phyloP scores from a whole-genome alignment of 179 eudicot species.

The Patellifolia procumbens region DNA sequence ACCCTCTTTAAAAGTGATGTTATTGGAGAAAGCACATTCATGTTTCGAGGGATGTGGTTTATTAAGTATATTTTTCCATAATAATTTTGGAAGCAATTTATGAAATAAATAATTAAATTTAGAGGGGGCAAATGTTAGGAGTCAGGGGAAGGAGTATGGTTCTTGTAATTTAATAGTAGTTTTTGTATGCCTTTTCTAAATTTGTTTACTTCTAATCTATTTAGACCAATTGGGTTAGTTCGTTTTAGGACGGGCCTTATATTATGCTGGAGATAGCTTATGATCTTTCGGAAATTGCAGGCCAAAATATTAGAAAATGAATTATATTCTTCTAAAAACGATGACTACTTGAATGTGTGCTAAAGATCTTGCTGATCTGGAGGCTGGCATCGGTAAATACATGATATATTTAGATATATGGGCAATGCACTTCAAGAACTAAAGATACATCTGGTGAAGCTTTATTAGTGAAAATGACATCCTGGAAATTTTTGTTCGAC shows the following conservation, averaged over 20 bases:
- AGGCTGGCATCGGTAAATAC: conserved; percentile 40
- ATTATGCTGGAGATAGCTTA: conserved; percentile 4
- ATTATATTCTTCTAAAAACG: conserved; percentile 19
- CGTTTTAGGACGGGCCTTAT: not conserved
- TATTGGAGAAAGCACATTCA: not conserved
- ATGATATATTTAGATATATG: conserved; percentile 41
- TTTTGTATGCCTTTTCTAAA: not conserved
- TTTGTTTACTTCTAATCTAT: too few species aligned
- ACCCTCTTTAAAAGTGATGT: not conserved
- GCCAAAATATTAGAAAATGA: conserved; percentile 36
- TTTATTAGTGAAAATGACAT: conserved; percentile 52
- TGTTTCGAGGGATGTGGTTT: not conserved
- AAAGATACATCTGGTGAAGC: conserved; percentile 33
- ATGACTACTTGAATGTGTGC: conserved; percentile 10
- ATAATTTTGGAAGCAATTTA: not conserved
- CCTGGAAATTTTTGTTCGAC: conserved; percentile 58
- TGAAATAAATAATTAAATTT: too few species aligned
- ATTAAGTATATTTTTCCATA: not conserved
- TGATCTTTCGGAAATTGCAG: conserved; percentile 31
- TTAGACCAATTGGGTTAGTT: not conserved
- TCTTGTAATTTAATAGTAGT: not conserved
- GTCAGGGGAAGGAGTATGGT: too few species aligned
- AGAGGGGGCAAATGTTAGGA: too few species aligned
- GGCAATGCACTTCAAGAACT: conserved; percentile 43
- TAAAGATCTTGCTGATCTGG: conserved; percentile 33